Evolutionary conservation across 345 rosid species (phyloP).

Genomic region (Syzygium grande): DNA sequence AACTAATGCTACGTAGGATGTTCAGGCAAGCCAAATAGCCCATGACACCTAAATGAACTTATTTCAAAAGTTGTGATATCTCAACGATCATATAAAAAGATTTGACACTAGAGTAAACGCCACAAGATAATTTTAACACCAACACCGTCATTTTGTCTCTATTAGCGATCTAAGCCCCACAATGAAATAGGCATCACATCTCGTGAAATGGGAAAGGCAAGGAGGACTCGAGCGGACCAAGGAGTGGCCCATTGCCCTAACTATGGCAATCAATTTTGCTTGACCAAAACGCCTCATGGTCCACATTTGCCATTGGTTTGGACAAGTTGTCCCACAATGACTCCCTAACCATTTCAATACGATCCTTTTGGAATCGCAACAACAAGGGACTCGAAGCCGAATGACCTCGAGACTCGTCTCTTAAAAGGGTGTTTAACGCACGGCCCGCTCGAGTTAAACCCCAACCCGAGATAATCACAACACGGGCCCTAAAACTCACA

Average conservation of each 20-base stretch:
- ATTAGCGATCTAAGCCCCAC: background rate
- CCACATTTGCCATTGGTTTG: background rate
- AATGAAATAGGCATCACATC: background rate
- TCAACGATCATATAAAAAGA: background rate
- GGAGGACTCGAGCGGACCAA: background rate
- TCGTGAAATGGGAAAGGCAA: background rate
- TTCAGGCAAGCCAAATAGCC: background rate
- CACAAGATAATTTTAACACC: background rate
- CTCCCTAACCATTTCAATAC: background rate
- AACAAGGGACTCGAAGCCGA: background rate
- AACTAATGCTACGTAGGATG: background rate
- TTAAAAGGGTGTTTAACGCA: background rate
- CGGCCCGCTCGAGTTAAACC: background rate
- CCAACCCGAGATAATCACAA: background rate
- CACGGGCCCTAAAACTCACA: background rate
- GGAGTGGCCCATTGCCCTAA: background rate
- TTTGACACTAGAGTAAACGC: background rate
- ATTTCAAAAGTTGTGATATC: background rate
- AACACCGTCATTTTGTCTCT: background rate
- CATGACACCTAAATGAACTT: background rate
- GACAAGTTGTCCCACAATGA: background rate
- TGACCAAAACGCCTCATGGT: background rate
- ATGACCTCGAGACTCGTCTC: background rate
- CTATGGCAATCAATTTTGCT: background rate
- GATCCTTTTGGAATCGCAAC: background rate